Evolutionary conservation across 2,329 filamentous ascomycete species (phyloP).

Genomic region (Pseudogymnoascus sp.): DNA sequence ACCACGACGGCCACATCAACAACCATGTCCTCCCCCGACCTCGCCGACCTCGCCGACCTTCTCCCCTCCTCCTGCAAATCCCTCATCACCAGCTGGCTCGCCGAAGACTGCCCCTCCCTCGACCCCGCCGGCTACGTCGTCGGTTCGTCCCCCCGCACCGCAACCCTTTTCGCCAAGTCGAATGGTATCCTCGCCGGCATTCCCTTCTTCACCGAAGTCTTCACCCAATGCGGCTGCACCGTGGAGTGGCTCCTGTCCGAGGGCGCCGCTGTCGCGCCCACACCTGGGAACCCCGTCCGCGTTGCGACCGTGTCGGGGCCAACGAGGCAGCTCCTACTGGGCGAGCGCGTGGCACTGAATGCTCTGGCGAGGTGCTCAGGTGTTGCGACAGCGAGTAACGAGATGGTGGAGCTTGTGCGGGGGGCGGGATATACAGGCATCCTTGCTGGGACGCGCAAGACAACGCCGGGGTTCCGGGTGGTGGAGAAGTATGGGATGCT

Average conservation of each 20-base stretch:
- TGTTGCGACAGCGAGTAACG: slow-evolving; percentile 63
- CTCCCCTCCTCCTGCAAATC: slow-evolving; percentile 80
- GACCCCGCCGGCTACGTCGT: slow-evolving; percentile 98
- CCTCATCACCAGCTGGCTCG: slow-evolving; percentile 74
- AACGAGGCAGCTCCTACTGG: slow-evolving; percentile 68
- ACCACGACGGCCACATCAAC: neutral
- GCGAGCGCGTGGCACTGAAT: slow-evolving; percentile 88
- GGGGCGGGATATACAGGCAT: slow-evolving; percentile 69
- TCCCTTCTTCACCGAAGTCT: slow-evolving; percentile 93
- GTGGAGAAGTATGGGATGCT: slow-evolving; percentile 99
- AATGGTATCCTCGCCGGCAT: slow-evolving; percentile 78
- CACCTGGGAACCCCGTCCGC: slow-evolving; percentile 41
- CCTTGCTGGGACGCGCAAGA: slow-evolving; percentile 93
- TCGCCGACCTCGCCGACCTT: slow-evolving; percentile 57
- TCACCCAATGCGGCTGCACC: slow-evolving; percentile 79
- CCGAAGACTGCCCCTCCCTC: slow-evolving; percentile 92
- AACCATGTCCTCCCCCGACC: slow-evolving; percentile 28
- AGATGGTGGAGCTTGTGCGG: slow-evolving; percentile 48
- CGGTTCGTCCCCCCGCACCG: slow-evolving; percentile 56
- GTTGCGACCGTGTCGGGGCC: slow-evolving; percentile 82
- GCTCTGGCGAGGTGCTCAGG: slow-evolving; percentile 84
- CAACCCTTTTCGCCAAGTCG: slow-evolving; percentile 63
- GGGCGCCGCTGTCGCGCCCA: slow-evolving; percentile 59
- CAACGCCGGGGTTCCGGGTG: slow-evolving; percentile 86
- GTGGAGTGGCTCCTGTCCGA: slow-evolving; percentile 82